A percentile compares a stretch with the other conserved stretches of the same genome.
Conservation (phyloP, 2,329 filamentous ascomycete genomes). For the Fusarium paranaense region DNA sequence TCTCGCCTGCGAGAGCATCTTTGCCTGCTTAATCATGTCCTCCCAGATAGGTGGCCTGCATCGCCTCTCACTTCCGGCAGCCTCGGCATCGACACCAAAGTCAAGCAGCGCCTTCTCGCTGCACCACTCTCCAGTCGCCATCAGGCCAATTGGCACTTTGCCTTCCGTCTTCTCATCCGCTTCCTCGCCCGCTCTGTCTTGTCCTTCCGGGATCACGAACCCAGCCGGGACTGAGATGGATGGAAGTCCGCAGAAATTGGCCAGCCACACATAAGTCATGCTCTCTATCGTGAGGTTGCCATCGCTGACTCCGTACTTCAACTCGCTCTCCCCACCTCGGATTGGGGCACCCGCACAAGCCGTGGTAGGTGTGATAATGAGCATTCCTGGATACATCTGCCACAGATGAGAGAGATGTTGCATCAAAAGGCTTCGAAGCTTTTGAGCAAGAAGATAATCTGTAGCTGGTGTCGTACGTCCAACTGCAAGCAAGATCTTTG, state of each 20-base stretch:
- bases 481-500: slow-evolving; percentile 74
- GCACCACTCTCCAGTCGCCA: slow-evolving; percentile 67
- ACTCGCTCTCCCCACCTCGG: slow-evolving; percentile 47
- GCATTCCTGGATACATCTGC: slow-evolving; percentile 71
- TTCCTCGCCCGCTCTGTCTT: slow-evolving; percentile 43
- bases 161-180: slow-evolving; percentile 49
- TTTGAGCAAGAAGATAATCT: slow-evolving; percentile 77
- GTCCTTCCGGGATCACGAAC: slow-evolving; percentile 53
- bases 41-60: slow-evolving; percentile 14
- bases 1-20: slow-evolving; percentile 1
- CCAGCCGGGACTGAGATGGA: slow-evolving; percentile 58
- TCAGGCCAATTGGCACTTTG: slow-evolving; percentile 63
- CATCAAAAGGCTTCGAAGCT: slow-evolving; percentile 77
- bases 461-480: slow-evolving; percentile 70
- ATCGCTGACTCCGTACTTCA: slow-evolving; percentile 56
- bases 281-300: slow-evolving; percentile 58
- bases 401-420: slow-evolving; percentile 76
- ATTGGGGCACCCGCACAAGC: slow-evolving; percentile 59
- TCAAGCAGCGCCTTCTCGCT: slow-evolving; percentile 59
- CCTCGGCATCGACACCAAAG: slow-evolving; percentile 61
- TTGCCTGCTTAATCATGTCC: slow-evolving; percentile 5
- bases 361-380: slow-evolving; percentile 78
- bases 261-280: slow-evolving; percentile 63
- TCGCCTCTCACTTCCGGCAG: slow-evolving; percentile 43
- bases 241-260: slow-evolving; percentile 61